phyloP scores from a whole-genome alignment of 1,284 basidiomycete species.

The Marasmius oreades region DNA sequence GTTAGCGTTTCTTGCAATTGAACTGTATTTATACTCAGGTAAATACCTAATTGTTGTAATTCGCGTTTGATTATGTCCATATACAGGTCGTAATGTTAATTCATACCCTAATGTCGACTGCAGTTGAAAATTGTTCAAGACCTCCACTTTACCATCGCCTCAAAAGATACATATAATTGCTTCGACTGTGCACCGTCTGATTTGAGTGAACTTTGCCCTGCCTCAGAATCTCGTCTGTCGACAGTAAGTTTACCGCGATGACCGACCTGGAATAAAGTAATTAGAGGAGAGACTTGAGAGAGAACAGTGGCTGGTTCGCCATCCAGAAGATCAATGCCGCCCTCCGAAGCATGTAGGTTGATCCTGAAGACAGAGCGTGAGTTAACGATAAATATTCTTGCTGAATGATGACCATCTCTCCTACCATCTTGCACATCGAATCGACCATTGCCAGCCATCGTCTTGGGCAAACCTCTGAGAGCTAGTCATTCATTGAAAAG shows the following conservation, averaged over 20 bases:
- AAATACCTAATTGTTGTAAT: not conserved
- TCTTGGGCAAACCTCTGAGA: no score
- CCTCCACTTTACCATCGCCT: no score
- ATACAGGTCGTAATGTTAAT: not conserved
- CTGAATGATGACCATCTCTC: constrained; percentile 33
- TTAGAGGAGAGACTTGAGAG: constrained; percentile 13
- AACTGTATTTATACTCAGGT: constrained; percentile 3
- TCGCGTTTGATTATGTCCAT: not conserved
- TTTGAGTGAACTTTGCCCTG: constrained; percentile 87
- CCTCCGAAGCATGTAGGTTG: constrained; percentile 92
- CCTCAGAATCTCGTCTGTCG: constrained; percentile 96
- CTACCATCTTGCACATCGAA: constrained; percentile 97
- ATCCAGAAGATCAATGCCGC: constrained; percentile 89
- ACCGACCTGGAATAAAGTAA: constrained; percentile 70
- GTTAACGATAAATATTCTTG: constrained; percentile 11
- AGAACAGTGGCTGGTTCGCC: constrained; percentile 67
- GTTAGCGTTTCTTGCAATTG: not conserved
- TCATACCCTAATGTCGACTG: no score
- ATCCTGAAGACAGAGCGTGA: constrained; percentile 49
- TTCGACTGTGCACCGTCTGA: constrained; percentile 65
- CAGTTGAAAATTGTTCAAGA: no score
- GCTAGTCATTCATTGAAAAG: no score
- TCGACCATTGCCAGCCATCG: constrained; percentile 93
- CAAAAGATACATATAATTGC: not conserved
- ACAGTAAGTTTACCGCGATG: constrained; percentile 94